phyloP scores from a whole-genome alignment of 768 basidiomycete genomes.

The Hysterangium stoloniferum region DNA sequence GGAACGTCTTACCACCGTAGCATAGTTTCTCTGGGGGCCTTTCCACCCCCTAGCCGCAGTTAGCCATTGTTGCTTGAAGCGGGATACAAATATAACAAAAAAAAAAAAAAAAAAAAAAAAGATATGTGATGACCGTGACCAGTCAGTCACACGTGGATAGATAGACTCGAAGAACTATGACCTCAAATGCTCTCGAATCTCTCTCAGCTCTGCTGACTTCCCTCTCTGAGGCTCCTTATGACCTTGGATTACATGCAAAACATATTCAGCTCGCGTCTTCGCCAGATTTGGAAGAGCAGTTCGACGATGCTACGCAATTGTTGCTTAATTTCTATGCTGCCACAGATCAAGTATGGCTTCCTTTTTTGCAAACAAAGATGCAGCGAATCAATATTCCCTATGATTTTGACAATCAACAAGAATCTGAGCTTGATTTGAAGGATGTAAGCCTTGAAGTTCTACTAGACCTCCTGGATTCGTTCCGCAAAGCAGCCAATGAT shows the following conservation, averaged over 20 bases:
- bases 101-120: too few relatives aligned
- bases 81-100: too few relatives aligned
- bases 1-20: too few relatives aligned
- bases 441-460: constrained; percentile 36
- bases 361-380: constrained; percentile 48
- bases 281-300: constrained; percentile 51
- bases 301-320: constrained; percentile 57
- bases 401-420: background rate
- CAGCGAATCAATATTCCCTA: constrained; percentile 19
- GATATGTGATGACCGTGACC: too few relatives aligned
- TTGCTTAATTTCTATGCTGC: constrained; percentile 53
- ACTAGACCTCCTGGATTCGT: constrained; percentile 51
- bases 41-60: too few relatives aligned
- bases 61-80: too few relatives aligned
- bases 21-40: too few relatives aligned
- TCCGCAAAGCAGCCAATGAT: constrained; percentile 60
- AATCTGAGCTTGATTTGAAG: constrained; percentile 32
- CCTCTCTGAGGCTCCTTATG: constrained; percentile 51
- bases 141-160: too few relatives aligned
- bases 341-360: constrained; percentile 68
- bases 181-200: constrained; percentile 51
- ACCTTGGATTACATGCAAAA: constrained; percentile 55
- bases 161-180: too few relatives aligned
- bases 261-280: constrained; percentile 57
- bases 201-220: constrained; percentile 51